phyloP scores from a whole-genome alignment of 192 early-diverging fungal genomes.

The Dimargaris cristalligena region DNA sequence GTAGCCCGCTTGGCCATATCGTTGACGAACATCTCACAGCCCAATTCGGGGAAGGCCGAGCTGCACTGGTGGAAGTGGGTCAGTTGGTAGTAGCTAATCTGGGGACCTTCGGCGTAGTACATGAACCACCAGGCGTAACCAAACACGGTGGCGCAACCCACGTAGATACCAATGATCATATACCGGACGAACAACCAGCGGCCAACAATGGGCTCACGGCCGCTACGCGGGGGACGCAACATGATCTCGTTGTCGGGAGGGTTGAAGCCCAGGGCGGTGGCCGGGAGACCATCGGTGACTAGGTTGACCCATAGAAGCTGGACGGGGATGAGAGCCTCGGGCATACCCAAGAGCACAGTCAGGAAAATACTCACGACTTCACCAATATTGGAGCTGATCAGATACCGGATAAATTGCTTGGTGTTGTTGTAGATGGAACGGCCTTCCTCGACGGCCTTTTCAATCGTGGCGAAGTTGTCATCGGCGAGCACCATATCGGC shows the following conservation, averaged over 20 bases:
- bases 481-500: slow-evolving; percentile 97
- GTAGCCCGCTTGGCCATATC: slow-evolving; percentile 68
- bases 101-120: slow-evolving; percentile 76
- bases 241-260: slow-evolving; percentile 95
- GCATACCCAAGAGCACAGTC: slow-evolving; percentile 90
- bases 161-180: slow-evolving; percentile 78
- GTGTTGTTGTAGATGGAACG: slow-evolving; percentile 97
- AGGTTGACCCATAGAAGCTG: slow-evolving; percentile 98
- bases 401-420: slow-evolving; percentile 97
- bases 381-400: slow-evolving; percentile 97
- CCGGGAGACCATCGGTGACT: slow-evolving; percentile 93
- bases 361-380: slow-evolving; percentile 97
- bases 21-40: slow-evolving; percentile 81
- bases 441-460: slow-evolving; percentile 93
- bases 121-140: slow-evolving; percentile 99
- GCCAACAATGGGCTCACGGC: slow-evolving; percentile 77
- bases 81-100: slow-evolving; percentile 75
- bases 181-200: slow-evolving; percentile 94
- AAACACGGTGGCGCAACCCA: slow-evolving; percentile 85
- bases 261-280: slow-evolving; percentile 96
- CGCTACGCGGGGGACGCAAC: slow-evolving; percentile 69
- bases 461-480: slow-evolving; percentile 98
- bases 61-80: slow-evolving; percentile 87
- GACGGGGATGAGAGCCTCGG: slow-evolving; percentile 93
- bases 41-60: slow-evolving; percentile 74